Evolutionary conservation across 257 asterid species (phyloP).

Genomic region (Paulownia fortunei): DNA sequence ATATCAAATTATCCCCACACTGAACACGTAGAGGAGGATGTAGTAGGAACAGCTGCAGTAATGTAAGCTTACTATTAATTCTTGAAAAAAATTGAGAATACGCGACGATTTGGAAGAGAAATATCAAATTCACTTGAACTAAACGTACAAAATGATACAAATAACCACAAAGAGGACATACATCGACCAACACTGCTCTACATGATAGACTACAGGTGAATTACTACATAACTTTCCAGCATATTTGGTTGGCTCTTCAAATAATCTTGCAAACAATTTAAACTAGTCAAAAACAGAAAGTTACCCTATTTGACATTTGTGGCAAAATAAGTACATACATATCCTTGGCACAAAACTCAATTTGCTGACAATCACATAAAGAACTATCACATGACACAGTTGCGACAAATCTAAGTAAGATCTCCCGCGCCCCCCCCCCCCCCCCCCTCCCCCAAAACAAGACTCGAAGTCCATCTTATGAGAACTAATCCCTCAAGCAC

Average conservation of each 20-base stretch:
- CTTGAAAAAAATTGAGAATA: conserved; percentile 9
- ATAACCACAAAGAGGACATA: neutral
- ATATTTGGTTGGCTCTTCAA: neutral
- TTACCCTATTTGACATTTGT: too few relatives aligned
- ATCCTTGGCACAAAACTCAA: too few relatives aligned
- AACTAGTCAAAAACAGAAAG: too few relatives aligned
- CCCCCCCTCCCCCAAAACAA: neutral
- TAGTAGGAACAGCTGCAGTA: conserved; percentile 73
- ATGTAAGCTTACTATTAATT: conserved; percentile 22
- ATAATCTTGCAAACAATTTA: neutral
- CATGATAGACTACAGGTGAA: too few relatives aligned
- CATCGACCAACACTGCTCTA: too few relatives aligned
- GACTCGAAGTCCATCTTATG: neutral
- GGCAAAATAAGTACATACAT: too few relatives aligned
- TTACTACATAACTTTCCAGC: neutral
- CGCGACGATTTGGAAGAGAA: neutral
- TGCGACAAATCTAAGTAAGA: too few relatives aligned
- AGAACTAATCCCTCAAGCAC: neutral
- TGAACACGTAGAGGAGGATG: conserved; percentile 64
- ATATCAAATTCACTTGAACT: neutral
- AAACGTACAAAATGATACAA: neutral
- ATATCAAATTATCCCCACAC: conserved; percentile 55
- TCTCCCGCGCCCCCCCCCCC: too few relatives aligned
- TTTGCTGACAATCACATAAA: too few relatives aligned
- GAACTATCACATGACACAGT: too few relatives aligned